These are phyloP conservation scores for Artemisia tridentata DNA, from an alignment of 129 eudicot genomes.

Conservation along the genomic window DNA sequence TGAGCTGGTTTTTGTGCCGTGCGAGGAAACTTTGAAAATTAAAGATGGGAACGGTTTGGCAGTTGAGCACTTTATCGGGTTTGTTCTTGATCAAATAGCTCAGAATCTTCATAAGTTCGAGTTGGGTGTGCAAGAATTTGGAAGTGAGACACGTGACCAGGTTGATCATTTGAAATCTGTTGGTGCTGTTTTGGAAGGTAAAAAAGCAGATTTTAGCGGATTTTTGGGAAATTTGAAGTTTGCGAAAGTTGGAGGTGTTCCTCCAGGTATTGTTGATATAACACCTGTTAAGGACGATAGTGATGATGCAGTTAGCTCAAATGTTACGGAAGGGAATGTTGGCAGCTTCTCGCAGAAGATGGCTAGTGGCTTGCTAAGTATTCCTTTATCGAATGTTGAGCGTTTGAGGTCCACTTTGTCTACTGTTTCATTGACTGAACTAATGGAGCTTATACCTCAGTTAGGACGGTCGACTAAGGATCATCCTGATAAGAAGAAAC, in stretches of 20 bases:
- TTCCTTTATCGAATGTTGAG: conserved; percentile 95
- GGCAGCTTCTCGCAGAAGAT: conserved; percentile 52
- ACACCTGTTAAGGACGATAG: conserved; percentile 49
- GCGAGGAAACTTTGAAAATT: conserved; percentile 28
- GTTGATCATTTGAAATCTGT: conserved; percentile 64
- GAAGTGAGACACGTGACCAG: conserved; percentile 37
- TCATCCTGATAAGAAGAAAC: conserved; percentile 89
- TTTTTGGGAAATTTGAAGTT: conserved; percentile 68
- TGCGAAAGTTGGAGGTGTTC: conserved; percentile 84
- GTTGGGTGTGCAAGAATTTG: conserved; percentile 35
- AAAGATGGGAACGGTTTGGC: conserved; percentile 47
- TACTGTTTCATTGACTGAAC: conserved; percentile 70
- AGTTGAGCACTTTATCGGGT: conserved; percentile 51
- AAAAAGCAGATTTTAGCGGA: conserved; percentile 55
- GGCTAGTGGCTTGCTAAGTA: conserved; percentile 76
- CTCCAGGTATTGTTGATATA: conserved; percentile 57
- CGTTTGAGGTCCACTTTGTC: conserved; percentile 73
- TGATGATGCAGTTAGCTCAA: conserved; percentile 38
- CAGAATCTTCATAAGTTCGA: conserved; percentile 65
- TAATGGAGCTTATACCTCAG: conserved; percentile 85
- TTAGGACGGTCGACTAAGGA: conserved; percentile 70
- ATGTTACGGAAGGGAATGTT: conserved; percentile 49
- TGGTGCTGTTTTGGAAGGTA: conserved; percentile 53
- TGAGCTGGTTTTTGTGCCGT: conserved; percentile 28
- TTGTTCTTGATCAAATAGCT: conserved; percentile 53